A percentile compares a stretch with the other conserved stretches of the same genome.
Conservation (phyloP, 2,329 filamentous ascomycete genomes). For the Clonostachys rhizophaga region DNA sequence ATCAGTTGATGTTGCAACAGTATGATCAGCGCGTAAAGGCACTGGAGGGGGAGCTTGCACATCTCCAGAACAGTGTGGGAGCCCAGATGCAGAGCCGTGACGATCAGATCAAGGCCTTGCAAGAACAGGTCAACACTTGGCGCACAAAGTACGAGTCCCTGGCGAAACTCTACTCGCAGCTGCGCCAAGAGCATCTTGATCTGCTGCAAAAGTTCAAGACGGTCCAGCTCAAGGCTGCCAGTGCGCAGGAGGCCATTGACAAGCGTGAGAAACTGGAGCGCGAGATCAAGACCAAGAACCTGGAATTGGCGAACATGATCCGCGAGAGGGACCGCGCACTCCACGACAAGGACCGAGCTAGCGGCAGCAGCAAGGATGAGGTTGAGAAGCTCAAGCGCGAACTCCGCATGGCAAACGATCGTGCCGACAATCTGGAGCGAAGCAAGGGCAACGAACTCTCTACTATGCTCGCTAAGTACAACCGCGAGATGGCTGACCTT, state of each 20-base stretch:
- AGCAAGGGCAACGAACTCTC: slow-evolving; percentile 94
- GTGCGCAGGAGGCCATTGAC: slow-evolving; percentile 94
- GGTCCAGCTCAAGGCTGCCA: slow-evolving; percentile 93
- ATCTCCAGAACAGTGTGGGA: slow-evolving; percentile 77
- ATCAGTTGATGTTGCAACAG: slow-evolving; percentile 94
- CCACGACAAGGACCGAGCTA: slow-evolving; percentile 86
- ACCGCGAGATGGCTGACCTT: slow-evolving; percentile 93
- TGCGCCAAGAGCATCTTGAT: slow-evolving; percentile 92
- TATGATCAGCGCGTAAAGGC: slow-evolving; percentile 94
- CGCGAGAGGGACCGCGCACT: slow-evolving; percentile 89
- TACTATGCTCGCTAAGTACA: slow-evolving; percentile 91
- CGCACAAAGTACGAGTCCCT: slow-evolving; percentile 93
- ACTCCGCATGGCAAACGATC: slow-evolving; percentile 84
- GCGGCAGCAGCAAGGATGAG: slow-evolving; percentile 85
- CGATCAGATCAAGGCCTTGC: slow-evolving; percentile 86
- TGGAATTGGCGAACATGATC: slow-evolving; percentile 99
- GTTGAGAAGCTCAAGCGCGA: slow-evolving; percentile 92
- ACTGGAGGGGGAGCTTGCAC: slow-evolving; percentile 78
- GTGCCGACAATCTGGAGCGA: slow-evolving; percentile 86
- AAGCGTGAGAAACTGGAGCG: slow-evolving; percentile 91
- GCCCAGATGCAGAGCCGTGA: slow-evolving; percentile 88
- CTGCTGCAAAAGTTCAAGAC: slow-evolving; percentile 94
- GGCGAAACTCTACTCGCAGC: slow-evolving; percentile 94
- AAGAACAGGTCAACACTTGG: slow-evolving; percentile 98
- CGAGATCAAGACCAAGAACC: slow-evolving; percentile 98